phyloP scores from a whole-genome alignment of 805 yeast genomes.

The Metschnikowia rubicola region DNA sequence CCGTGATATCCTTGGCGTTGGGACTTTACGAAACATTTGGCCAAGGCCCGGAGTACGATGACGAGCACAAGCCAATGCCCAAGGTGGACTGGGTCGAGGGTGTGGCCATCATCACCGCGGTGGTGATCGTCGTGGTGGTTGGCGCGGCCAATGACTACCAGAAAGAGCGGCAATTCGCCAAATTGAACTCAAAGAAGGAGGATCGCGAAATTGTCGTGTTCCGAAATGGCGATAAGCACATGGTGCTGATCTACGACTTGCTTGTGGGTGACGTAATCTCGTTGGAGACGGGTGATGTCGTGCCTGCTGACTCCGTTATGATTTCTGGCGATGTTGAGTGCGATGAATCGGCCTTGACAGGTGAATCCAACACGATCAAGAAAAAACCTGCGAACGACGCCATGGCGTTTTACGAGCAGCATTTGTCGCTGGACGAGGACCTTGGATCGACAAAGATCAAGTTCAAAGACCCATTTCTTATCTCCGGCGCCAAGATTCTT shows the following conservation, averaged over 20 bases:
- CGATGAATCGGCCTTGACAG: constrained; percentile 91
- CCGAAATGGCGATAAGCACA: constrained; percentile 64
- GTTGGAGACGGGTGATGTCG: constrained; percentile 89
- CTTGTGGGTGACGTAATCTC: constrained; percentile 82
- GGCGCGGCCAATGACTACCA: constrained; percentile 97
- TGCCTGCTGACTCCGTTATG: constrained; percentile 84
- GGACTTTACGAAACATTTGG: constrained; percentile 94
- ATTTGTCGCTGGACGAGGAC: constrained; percentile 33
- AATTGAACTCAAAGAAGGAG: constrained; percentile 83
- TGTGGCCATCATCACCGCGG: constrained; percentile 92
- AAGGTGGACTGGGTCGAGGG: constrained; percentile 99
- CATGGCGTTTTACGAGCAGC: constrained; percentile 26
- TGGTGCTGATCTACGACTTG: constrained; percentile 69
- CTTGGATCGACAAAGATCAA: constrained; percentile 37
- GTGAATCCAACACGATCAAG: constrained; percentile 82
- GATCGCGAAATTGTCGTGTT: constrained; percentile 75
- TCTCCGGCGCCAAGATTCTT: constrained; percentile 85
- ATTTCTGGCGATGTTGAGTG: constrained; percentile 75
- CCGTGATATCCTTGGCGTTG: constrained; percentile 80
- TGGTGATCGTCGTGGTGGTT: constrained; percentile 83
- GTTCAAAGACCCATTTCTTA: constrained; percentile 74
- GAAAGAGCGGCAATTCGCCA: constrained; percentile 89
- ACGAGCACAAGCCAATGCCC: constrained; percentile 72
- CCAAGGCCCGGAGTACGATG: constrained; percentile 71
- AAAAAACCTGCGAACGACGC: constrained; percentile 57